Base-by-base conservation (phyloP, 768 basidiomycete genomes). In the Clitopilus passeckerianus region DNA sequence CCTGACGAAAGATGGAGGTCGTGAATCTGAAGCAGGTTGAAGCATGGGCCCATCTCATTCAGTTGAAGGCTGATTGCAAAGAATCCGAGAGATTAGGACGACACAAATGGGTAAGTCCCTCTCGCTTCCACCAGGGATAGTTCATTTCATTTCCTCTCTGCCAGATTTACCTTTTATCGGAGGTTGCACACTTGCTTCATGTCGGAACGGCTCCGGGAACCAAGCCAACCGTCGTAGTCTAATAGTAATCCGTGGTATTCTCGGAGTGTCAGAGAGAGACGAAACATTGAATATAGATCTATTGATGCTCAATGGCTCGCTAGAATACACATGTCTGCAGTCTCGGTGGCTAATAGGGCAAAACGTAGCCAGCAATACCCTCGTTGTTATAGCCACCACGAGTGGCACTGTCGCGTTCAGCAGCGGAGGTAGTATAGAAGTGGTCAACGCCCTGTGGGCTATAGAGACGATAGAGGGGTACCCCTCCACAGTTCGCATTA, bases 341-440 rank as follows among this genome's bases (percentile, higher is more conserved):
- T 15, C n/a, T 14, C n/a, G n/a, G n/a, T 41, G 5, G 37, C 37
- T 41, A 55, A 22, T 34, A 55, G 30, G 54, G 54, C 16, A 34
- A n/a, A 6, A 55, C 35, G 23, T 55, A 55, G 6, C 54, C 54
- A 34, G 54, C 22, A 18, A 55, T 55, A 24, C 54, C 54, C 30
- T 55, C 54, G 22, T 55, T 55, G 22, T 30, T 34, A 24, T 55
- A 55, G 9, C 54, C 54, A 22, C 35, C 23, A 37, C 35, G 30
- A 34, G 35, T 22, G 8, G 63, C 63, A 34, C 18, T 34, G 24
- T 61, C 41, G 27, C 56, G 54, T 60, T 65, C 64, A 2, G 58
- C 24, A 6, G n/a, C 18, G 1, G 61, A 65, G 2, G 58, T 66
- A 24, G 66, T 69, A 35, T 69, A 67, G 44, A 69, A 69, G 54